phyloP scores from a whole-genome alignment of 2,329 filamentous ascomycete species.

The Aspergillus brunneoviolaceus region DNA sequence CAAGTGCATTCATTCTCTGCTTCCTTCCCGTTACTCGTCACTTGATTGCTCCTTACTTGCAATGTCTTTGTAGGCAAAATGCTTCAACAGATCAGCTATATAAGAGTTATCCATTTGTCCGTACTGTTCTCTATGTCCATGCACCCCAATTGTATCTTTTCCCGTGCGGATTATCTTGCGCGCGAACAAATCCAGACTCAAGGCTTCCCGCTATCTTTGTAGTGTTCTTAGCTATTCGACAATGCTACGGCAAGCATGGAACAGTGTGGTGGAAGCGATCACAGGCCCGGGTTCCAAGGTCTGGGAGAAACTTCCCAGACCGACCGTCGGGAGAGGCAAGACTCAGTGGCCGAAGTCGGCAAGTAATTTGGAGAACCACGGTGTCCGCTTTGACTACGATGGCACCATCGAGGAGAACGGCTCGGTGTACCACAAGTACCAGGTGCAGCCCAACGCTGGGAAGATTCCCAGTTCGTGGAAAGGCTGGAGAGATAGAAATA shows the following conservation, averaged over 20 bases:
- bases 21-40: too few relatives aligned
- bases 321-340: constrained; percentile 13
- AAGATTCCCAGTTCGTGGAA: constrained; percentile 28
- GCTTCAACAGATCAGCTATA: too few relatives aligned
- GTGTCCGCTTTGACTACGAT: constrained; percentile 19
- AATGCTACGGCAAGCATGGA: background rate
- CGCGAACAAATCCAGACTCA: too few relatives aligned
- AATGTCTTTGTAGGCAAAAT: too few relatives aligned
- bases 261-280: background rate
- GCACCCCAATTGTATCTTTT: too few relatives aligned
- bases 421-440: constrained; percentile 25
- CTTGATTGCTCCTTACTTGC: too few relatives aligned
- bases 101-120: too few relatives aligned
- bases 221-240: too few relatives aligned
- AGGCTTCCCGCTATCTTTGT: too few relatives aligned
- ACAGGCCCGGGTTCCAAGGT: background rate
- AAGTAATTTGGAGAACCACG: constrained; percentile 10
- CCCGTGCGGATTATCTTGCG: too few relatives aligned
- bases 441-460: constrained; percentile 31
- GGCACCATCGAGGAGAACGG: constrained; percentile 12
- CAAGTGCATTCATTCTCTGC: too few relatives aligned
- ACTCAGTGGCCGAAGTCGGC: constrained; percentile 15
- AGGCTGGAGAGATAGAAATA: constrained; percentile 27
- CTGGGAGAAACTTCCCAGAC: constrained; percentile 15
- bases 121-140: too few relatives aligned